Base-by-base conservation (phyloP, 108 stramenopile species). In the Asterionellopsis glacialis region DNA sequence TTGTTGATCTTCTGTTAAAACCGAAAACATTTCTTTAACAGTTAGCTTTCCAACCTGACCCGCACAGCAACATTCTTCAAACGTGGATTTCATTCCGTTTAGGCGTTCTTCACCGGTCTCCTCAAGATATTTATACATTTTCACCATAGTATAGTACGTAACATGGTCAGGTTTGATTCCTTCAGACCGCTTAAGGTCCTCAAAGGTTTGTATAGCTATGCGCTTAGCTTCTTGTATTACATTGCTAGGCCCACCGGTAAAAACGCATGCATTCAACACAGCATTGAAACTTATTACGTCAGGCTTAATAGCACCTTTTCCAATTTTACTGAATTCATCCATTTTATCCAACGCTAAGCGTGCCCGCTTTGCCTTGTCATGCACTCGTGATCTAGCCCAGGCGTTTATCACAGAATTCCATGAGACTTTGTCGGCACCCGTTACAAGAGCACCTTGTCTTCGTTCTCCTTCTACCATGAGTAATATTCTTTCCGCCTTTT, bases 251-350 rank as follows among this genome's bases (percentile, higher is more conserved):
- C 72, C 72, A 33, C 44, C 50, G 13, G 72, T 73, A 23, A 64
- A 73, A 19, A 72, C 76, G 25, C 67, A 67, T 63, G 76, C 76
- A 67, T 77, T 77, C 40, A 77, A 53, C 22, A 77, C 76, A 25
- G 65, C 59, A 58, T 77, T 77, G 45, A 73, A 77, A 4, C 64
- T 68, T 26, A 62, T 61, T 0, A 69, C 72, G n/a, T 43, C 72
- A 24, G 76, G 76, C 15, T 68, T 51, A 44, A 68, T 68, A 25
- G 38, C 50, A 10, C 21, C 19, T 51, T 73, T 69, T n/a, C 76
- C 76, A 26, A 39, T 42, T 41, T 63, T 23, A 55, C 69, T 69
- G 44, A 65, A 55, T 41, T 65, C 59, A 47, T 77, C 68, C 70
- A 70, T 71, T 18, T 63, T 28, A 41, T 73, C 57, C 0, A 77